These are phyloP conservation scores for Ceratobasidium sp. DNA, from an alignment of 1,284 basidiomycete species.

Conservation along the genomic window DNA sequence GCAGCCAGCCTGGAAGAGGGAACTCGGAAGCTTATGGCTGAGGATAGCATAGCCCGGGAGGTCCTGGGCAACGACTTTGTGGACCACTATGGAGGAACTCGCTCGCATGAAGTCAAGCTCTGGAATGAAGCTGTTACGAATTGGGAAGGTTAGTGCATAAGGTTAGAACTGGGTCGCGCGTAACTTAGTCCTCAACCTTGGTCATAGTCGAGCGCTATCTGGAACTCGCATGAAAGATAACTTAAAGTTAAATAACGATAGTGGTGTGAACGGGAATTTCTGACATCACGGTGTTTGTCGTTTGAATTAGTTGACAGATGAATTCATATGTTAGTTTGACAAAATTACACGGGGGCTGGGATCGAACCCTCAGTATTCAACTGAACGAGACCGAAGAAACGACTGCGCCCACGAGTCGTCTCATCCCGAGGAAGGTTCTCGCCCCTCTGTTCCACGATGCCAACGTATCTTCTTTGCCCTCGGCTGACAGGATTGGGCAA, in stretches of 20 bases:
- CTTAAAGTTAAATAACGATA: not conserved
- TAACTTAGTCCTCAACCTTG: conserved; percentile 7
- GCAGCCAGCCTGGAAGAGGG: conserved; percentile 81
- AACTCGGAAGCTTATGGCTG: conserved; percentile 77
- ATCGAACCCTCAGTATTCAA: conserved; percentile 49
- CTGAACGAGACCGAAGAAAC: conserved; percentile 76
- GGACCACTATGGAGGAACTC: conserved; percentile 91
- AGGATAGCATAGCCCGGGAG: conserved; percentile 81
- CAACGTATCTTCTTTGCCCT: conserved; percentile 75
- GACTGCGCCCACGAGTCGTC: conserved; percentile 69
- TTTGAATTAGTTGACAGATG: too few species aligned
- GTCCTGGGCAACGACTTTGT: conserved; percentile 89
- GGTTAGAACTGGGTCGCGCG: not conserved
- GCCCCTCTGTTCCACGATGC: conserved; percentile 77
- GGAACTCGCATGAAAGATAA: conserved; percentile 66
- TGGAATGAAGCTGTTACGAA: conserved; percentile 91
- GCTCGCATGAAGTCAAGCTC: conserved; percentile 84
- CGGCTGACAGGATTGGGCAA: conserved; percentile 50
- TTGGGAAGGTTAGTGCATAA: conserved; percentile 79
- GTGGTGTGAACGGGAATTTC: not conserved
- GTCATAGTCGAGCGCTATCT: conserved; percentile 80
- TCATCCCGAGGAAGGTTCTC: conserved; percentile 87
- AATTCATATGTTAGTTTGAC: not conserved
- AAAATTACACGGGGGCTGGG: not conserved
- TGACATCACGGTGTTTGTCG: too few species aligned